Evolutionary conservation across 2,329 filamentous ascomycete species (phyloP).

Genomic region (Fusarium luffae): DNA sequence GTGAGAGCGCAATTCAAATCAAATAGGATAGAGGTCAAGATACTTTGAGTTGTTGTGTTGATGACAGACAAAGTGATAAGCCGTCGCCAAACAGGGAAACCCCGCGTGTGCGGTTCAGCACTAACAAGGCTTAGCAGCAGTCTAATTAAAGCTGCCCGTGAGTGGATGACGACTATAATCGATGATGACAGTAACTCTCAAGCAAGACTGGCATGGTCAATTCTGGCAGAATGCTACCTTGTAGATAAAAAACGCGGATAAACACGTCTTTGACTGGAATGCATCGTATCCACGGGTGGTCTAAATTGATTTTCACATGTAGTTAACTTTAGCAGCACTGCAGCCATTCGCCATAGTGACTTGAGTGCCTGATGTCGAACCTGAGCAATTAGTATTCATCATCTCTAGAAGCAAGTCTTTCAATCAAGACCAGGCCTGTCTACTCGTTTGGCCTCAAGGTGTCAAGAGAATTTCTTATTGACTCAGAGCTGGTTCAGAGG

Average conservation of each 20-base stretch:
- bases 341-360: background rate
- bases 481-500: background rate
- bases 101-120: constrained; percentile 22
- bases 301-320: background rate
- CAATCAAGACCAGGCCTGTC: background rate
- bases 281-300: background rate
- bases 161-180: constrained; percentile 27
- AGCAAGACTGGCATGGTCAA: background rate
- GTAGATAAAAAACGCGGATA: background rate
- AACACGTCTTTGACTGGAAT: background rate
- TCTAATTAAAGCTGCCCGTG: constrained; percentile 12
- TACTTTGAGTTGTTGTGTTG: background rate
- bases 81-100: constrained; percentile 11
- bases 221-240: background rate
- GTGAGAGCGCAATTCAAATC: background rate
- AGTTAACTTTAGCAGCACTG: background rate
- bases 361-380: background rate
- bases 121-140: constrained; percentile 27
- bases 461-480: background rate
- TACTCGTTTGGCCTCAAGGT: background rate
- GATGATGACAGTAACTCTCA: constrained; percentile 28
- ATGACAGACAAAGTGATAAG: constrained; percentile 16
- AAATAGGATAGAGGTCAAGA: background rate
- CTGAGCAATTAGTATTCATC: background rate
- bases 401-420: background rate